Evolutionary conservation across 176 grass and related monocot genomes (phyloP), one percentile per base, ranked within the genome.

Genomic region (Eremochloa ophiuroides): DNA sequence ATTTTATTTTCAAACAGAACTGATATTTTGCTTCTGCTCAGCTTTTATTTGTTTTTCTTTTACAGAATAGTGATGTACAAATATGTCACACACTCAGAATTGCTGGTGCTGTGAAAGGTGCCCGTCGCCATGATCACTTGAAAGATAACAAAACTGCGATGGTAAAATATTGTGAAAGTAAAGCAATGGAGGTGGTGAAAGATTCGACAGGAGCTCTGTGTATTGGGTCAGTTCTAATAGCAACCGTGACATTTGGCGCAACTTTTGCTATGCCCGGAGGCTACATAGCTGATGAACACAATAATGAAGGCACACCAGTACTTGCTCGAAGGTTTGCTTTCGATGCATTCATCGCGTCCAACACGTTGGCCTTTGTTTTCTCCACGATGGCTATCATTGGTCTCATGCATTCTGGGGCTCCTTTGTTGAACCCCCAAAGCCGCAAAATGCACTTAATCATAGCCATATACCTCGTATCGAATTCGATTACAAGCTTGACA

Each of bases 401-500:
- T 7, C 0, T 62, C 13, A 7, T 16, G 15, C 0, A 7, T 16
- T 31, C 27, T 62, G 60, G 59, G 1, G 5, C 59, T 17, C 0
- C 5, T 62, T 7, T 62, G 5, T 2, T 30, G 6, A 15, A 31
- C 60, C 6, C 6, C 13, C 0, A 0, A 13, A 31, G 4, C 5
- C 12, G 60, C 12, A 13, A 16, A 30, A 16, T 29, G 4, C 26
- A 62, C 27, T 30, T 62, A 6, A 0, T 0, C 14, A 3, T 1
- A 15, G 11, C 59, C 0, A 0, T 7, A 0, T 29, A 28, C 13
- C 11, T 30, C 0, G 0, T 62, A 3, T 17, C 27, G 0, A 7
- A 0, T 30, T 31, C 60, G 25, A 4, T 62, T 14, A 30, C 60
- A 62, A 16, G 60, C 27, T 30, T 62, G 60, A 17, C 60, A 29